Base-by-base conservation (phyloP, 2,329 filamentous ascomycete genomes). In the Cladosporium sp. region DNA sequence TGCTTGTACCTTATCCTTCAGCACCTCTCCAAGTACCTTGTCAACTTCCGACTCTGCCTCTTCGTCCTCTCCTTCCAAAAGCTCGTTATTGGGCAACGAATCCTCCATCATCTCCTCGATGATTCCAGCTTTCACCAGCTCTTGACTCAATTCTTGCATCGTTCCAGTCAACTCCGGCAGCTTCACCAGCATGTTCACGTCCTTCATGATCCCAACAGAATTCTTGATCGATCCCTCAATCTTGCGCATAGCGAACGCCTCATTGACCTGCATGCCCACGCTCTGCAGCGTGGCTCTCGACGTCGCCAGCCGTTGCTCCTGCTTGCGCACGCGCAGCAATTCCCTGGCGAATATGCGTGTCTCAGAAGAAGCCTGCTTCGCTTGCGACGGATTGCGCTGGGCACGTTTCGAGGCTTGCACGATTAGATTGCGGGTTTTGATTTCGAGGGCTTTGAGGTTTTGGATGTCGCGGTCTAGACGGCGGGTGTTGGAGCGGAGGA, bases 71-170 rank as follows among this genome's bases (percentile, higher is more conserved):
- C 87, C 83, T 71, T 90, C 88, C 60, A 92, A 82, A 61, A 89
- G 80, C 65, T 93, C 89, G 69, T 89, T 86, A 67, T 86, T 83
- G n/a, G 93, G 92, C 70, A 98, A 81, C 52, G 85, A 88, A 76
- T 98, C 94, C 57, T 89, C 91, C 5, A 96, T 88, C 91, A 98
- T 97, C 82, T 99, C 95, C 83, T 98, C 94, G 67, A 98, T 96
- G 70, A 99, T 94, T 18, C 94, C 95, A 2, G 95, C 94, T 81
- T 93, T 96, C 78, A 97, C 91, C 71, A 98, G 80, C 83, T 98
- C 95, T 66, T 89, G 85, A 73, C 89, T 90, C 59, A 98, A 82
- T 78, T 96, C 92, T 69, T 88, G 85, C 94, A 98, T 98, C 10
- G 93, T 97, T 16, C 86, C 88, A 23, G 90, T 92, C 68, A 98